Percentiles rank a stretch among this genome's conserved stretches.
Evolutionary conservation across 2,329 filamentous ascomycete species (phyloP).

Genomic region (Scedosporium minutisporum): DNA sequence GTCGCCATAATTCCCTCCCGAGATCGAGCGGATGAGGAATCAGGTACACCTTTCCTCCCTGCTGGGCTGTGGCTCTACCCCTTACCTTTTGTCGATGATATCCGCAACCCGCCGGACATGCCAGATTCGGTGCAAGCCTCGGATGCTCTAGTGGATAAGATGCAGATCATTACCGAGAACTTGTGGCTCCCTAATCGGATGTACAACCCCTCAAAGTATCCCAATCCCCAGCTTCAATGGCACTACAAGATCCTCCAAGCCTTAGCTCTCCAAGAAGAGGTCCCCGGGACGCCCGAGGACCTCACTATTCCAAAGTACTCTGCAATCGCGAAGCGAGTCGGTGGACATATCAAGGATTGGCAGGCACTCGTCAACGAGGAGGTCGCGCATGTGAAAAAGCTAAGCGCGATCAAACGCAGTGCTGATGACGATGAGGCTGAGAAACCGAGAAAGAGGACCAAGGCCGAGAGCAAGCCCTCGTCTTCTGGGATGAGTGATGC

Average conservation of each 20-base stretch:
- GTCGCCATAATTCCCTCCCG: slow-evolving; percentile 73
- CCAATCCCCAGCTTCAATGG: slow-evolving; percentile 91
- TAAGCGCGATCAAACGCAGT: slow-evolving; percentile 41
- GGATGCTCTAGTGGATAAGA: slow-evolving; percentile 65
- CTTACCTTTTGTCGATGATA: slow-evolving; percentile 81
- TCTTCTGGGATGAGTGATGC: slow-evolving; percentile 30
- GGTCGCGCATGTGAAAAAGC: slow-evolving; percentile 24
- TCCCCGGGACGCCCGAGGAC: slow-evolving; percentile 65
- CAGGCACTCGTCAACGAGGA: slow-evolving; percentile 56
- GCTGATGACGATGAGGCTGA: slow-evolving; percentile 29
- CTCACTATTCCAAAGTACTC: slow-evolving; percentile 75
- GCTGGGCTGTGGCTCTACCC: slow-evolving; percentile 83
- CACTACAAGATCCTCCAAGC: slow-evolving; percentile 92
- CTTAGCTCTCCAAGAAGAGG: slow-evolving; percentile 81
- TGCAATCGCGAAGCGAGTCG: slow-evolving; percentile 83
- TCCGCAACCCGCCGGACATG: slow-evolving; percentile 63
- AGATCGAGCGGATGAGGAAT: slow-evolving; percentile 53
- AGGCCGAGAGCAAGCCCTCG: slow-evolving; percentile 18
- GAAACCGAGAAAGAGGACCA: slow-evolving; percentile 37
- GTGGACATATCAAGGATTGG: slow-evolving; percentile 70
- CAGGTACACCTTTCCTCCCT: slow-evolving; percentile 61
- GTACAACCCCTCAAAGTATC: slow-evolving; percentile 80
- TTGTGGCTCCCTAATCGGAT: slow-evolving; percentile 76
- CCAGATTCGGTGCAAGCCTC: slow-evolving; percentile 45
- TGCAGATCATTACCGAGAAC: slow-evolving; percentile 75